Evolutionary conservation across 2,329 filamentous ascomycete species (phyloP).

Genomic region (Pleoardoris graminearum): DNA sequence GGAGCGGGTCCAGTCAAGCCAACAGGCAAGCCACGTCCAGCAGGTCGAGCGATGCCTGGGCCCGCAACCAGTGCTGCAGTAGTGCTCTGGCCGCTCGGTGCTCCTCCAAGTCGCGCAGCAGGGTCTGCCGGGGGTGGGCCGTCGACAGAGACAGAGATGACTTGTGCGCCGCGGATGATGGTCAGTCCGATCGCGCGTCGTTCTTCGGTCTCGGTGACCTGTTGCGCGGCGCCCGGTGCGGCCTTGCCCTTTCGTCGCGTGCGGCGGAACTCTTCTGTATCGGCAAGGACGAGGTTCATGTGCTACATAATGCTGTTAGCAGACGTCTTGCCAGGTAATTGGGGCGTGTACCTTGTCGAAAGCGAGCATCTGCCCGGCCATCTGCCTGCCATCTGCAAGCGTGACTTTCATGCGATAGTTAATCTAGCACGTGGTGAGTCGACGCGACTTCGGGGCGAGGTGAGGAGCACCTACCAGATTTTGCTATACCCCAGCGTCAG

Average conservation of each 20-base stretch:
- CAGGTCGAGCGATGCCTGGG: conserved; percentile 86
- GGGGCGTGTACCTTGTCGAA: conserved; percentile 80
- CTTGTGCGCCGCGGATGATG: conserved; percentile 91
- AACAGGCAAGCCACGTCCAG: conserved; percentile 80
- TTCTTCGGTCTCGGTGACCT: conserved; percentile 84
- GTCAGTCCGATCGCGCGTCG: conserved; percentile 95
- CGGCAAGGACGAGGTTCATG: conserved; percentile 98
- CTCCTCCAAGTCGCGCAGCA: conserved; percentile 80
- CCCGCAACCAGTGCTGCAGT: conserved; percentile 70
- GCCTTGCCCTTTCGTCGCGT: conserved; percentile 61
- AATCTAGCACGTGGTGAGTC: conserved; percentile 65
- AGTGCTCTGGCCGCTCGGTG: conserved; percentile 66
- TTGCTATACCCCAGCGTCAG: conserved; percentile 56
- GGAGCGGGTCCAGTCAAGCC: conserved; percentile 87
- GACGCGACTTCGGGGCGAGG: conserved; percentile 15
- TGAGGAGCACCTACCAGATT: conserved; percentile 61
- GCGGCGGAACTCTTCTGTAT: conserved; percentile 69
- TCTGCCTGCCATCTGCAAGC: conserved; percentile 90
- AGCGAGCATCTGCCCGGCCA: conserved; percentile 97
- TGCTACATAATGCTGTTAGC: conserved; percentile 61
- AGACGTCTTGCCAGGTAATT: neutral
- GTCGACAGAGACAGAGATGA: conserved; percentile 93
- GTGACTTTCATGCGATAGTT: conserved; percentile 99
- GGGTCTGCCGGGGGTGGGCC: conserved; percentile 94
- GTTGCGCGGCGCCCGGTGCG: conserved; percentile 65